Evolutionary conservation across 768 basidiomycete genomes (phyloP), one percentile per base, ranked within the genome.

Genomic region (Tulasnella sp.): DNA sequence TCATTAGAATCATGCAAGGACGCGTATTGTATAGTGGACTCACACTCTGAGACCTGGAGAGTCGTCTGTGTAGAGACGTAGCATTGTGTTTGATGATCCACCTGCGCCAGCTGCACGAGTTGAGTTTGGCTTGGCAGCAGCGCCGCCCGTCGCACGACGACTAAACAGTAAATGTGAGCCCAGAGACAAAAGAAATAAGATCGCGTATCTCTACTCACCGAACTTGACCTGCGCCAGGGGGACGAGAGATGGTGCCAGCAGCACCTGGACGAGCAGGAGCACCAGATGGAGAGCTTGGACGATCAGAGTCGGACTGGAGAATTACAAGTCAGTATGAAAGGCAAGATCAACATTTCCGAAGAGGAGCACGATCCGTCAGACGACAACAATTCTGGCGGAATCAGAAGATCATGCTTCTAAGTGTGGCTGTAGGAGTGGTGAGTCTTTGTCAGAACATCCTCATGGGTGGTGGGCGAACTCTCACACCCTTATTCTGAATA

Each of bases 11-110:
- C 19, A 8, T 37, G 50, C 25, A 29, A 60, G 39, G 12, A n/a
- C 25, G 16, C 33, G 40, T 20, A 8, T 15, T 2, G 25, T 22
- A 33, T 7, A 34, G 32, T 47, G 41, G 32, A 83, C 91, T 65
- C 65, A 98, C 95, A 99, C 89, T 75, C 91, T 79, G 48, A 99
- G 75, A 20, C 95, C 95, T 41, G 88, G 89, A 53, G 92, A 92
- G 63, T 96, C 95, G 64, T 96, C 93, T 33, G 95, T 98, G 77
- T 98, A 98, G 3, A 99, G 74, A 70, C 88, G 90, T 62, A 99
- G 77, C 95, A 99, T 98, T 52, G 95, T 99, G 71, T 89, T 93
- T 53, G 83, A 88, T 32, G 87, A 91, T 48, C 95, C 95, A 48
- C 95, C 95, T 53, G 90, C 90, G 35, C 93, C 91, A 24, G 92